Base-by-base conservation (phyloP, 2,329 filamentous ascomycete genomes). In the Aspergillus versicolor region DNA sequence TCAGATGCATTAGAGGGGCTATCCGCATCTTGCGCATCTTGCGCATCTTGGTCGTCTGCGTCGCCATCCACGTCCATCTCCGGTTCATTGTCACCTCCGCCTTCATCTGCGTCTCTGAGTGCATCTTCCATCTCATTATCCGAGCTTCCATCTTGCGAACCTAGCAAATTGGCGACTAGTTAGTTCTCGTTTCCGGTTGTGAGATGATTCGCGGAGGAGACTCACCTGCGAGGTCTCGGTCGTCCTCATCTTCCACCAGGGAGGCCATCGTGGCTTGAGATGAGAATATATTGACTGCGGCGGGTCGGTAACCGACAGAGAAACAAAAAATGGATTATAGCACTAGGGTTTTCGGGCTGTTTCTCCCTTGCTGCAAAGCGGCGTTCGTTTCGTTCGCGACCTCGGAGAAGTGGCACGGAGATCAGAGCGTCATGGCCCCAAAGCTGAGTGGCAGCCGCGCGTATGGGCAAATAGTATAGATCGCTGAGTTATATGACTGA, bases 51-150 rank as follows among this genome's bases (percentile, higher is more conserved):
- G 48, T 71, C 72, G 42, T 72, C 68, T 8, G 57, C 68, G 53
- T 75, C 73, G 9, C 59, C 67, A 45, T 71, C 68, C 2, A 59
- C 70, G 46, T 76, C 73, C 17, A 61, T 65, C 38, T 75, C 73
- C 43, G 62, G 63, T 42, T 76, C 73, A 45, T 66, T 66, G 37
- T 77, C 76, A 34, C 70, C 71, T 34, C 75, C 74, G 4, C 60
- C 73, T 32, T 77, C 75, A 32, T 75, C 77, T 8, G 70, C 69
- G 55, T 79, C 76, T 59, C 74, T 68, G 70, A 79, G 75, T 27
- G 72, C 72, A 40, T 79, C 77, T 24, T 79, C 77, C 57, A 73
- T 72, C 54, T 80, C 78, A 50, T 80, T 79, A 58, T 81, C 78
- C 27, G 77, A 80, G 64, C 75, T 79, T 56, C 75, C 77, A 62